These are phyloP conservation scores for Phycomyces blakesleeanus DNA, from an alignment of 192 early-diverging fungal species.

Conservation along the genomic window DNA sequence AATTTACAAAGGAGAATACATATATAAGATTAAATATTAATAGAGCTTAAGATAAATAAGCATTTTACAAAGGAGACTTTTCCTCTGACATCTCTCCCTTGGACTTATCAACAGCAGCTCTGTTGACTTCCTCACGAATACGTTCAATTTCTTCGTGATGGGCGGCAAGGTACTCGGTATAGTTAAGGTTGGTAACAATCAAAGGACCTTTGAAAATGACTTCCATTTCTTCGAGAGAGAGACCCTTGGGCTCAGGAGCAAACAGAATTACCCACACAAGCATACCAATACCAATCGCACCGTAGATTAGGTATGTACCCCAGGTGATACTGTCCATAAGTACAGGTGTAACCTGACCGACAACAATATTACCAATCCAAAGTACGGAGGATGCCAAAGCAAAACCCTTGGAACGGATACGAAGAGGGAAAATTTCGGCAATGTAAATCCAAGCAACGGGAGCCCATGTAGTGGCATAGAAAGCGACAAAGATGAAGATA, in stretches of 20 bases:
- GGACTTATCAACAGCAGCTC: background rate
- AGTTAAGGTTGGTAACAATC: slow-evolving; percentile 21
- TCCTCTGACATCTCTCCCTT: too few relatives aligned
- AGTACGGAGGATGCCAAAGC: slow-evolving; percentile 76
- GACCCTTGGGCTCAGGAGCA: slow-evolving; percentile 17
- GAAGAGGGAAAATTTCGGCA: slow-evolving; percentile 85
- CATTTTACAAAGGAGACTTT: too few relatives aligned
- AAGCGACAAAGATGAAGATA: slow-evolving; percentile 73
- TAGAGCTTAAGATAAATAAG: too few relatives aligned
- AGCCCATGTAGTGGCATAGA: slow-evolving; percentile 84
- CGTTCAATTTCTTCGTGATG: slow-evolving; percentile 20
- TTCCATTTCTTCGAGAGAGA: slow-evolving; percentile 29
- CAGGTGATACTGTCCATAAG: slow-evolving; percentile 23
- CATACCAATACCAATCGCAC: slow-evolving; percentile 16
- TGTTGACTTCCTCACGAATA: slow-evolving; percentile 12
- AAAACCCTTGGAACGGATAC: slow-evolving; percentile 78
- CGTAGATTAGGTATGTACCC: slow-evolving; percentile 19
- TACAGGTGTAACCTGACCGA: slow-evolving; percentile 15
- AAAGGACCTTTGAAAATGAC: slow-evolving; percentile 23
- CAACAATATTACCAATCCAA: slow-evolving; percentile 71
- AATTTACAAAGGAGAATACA: too few relatives aligned
- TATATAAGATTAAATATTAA: too few relatives aligned
- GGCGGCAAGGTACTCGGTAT: slow-evolving; percentile 10
- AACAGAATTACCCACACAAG: slow-evolving; percentile 10
- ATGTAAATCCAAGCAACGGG: slow-evolving; percentile 87